phyloP scores from a whole-genome alignment of 352 stramenopile species.

The Globisporangium apiculatum region DNA sequence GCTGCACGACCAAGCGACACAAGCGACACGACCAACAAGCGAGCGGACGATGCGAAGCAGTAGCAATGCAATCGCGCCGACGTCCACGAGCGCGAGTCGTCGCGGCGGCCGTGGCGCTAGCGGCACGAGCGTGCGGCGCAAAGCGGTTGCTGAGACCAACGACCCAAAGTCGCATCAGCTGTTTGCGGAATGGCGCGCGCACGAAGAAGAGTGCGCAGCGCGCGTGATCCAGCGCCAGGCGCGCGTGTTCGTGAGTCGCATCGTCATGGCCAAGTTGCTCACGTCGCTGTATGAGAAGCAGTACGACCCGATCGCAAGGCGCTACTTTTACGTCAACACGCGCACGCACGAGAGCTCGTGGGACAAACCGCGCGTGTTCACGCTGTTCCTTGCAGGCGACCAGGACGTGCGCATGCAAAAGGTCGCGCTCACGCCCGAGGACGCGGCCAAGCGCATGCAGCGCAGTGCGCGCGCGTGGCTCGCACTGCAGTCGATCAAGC shows the following conservation, averaged over 20 bases:
- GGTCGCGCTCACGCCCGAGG: constrained; percentile 14
- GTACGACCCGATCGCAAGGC: constrained; percentile 52
- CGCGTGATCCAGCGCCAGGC: constrained; percentile 37
- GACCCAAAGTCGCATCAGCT: constrained; percentile 32
- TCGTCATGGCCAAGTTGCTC: constrained; percentile 29
- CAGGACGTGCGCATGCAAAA: constrained; percentile 10
- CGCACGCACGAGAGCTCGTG: constrained; percentile 55
- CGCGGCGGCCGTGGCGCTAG: constrained; percentile 19
- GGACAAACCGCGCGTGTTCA: constrained; percentile 39
- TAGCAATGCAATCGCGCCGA: not conserved
- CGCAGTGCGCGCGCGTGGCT: constrained; percentile 31
- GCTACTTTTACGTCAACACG: constrained; percentile 64
- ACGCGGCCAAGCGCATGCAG: constrained; percentile 48
- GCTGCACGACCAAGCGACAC: no score
- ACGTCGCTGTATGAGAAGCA: constrained; percentile 44
- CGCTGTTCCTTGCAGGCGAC: constrained; percentile 27
- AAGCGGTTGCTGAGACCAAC: constrained; percentile 11
- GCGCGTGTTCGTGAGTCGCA: constrained; percentile 30
- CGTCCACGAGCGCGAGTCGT: constrained; percentile 9
- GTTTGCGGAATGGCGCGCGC: constrained; percentile 43
- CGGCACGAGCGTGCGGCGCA: constrained; percentile 15
- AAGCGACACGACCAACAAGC: no score
- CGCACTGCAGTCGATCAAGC: constrained; percentile 26
- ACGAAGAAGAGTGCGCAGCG: constrained; percentile 48
- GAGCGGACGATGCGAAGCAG: no score